A percentile compares a stretch with the other conserved stretches of the same genome.
Conservation (phyloP, 257 asterid genomes). For the Solanum medicagineum region DNA sequence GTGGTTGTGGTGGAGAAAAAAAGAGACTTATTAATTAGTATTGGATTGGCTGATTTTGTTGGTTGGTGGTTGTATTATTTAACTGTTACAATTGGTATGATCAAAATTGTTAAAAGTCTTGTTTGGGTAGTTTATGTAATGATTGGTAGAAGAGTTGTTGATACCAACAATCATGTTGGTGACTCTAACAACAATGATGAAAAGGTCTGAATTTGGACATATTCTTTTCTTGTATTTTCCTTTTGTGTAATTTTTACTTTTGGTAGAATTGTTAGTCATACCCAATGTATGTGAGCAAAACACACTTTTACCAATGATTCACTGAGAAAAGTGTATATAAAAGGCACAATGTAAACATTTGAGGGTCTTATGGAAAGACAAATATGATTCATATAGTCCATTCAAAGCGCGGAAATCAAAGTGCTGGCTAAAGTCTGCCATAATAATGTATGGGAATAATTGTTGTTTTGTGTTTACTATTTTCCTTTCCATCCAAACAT, state of each 20-base stretch:
- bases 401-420: neutral
- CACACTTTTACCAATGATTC: neutral
- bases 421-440: neutral
- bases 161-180: neutral
- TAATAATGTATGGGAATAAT: neutral
- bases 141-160: neutral
- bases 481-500: neutral
- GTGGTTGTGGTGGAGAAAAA: conserved; percentile 46
- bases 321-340: neutral
- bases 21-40: conserved; percentile 28
- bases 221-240: neutral
- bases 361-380: neutral
- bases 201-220: conserved; percentile 21
- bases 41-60: conserved; percentile 40
- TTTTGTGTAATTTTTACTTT: neutral
- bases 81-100: conserved; percentile 44
- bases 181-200: conserved; percentile 10
- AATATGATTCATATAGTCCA: neutral
- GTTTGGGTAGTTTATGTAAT: neutral
- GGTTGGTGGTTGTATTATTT: conserved; percentile 72
- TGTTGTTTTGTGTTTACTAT: neutral
- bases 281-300: neutral
- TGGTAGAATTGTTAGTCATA: neutral
- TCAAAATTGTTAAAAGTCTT: conserved; percentile 26
- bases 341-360: neutral